Evolutionary conservation across 495 filamentous ascomycete genomes (phyloP).

Genomic region (Physcia stellaris): DNA sequence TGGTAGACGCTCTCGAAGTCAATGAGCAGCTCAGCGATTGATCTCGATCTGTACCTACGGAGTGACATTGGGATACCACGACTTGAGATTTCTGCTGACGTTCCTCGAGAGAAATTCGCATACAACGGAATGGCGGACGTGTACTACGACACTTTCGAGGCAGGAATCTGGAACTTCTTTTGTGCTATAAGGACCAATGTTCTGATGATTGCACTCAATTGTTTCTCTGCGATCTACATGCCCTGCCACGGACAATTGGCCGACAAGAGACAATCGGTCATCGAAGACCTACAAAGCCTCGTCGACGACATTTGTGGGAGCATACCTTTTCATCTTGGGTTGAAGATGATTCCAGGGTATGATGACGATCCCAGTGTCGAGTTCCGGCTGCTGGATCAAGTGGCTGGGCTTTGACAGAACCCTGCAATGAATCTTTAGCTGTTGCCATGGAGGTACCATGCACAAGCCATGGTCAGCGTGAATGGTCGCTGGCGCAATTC

Average conservation of each 20-base stretch:
- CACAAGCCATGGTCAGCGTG: no score
- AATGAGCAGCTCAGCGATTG: constrained; percentile 21
- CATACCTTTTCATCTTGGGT: constrained; percentile 29
- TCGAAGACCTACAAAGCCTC: constrained; percentile 17
- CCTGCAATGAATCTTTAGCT: constrained; percentile 5
- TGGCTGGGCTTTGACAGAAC: constrained; percentile 23
- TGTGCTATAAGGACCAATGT: constrained; percentile 42
- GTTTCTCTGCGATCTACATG: constrained; percentile 15
- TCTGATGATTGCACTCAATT: constrained; percentile 34
- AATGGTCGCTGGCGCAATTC: no score
- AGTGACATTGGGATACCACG: constrained; percentile 20
- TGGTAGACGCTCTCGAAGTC: constrained; percentile 18
- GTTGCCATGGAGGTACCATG: no score
- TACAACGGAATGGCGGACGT: constrained; percentile 44
- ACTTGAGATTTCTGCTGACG: constrained; percentile 14
- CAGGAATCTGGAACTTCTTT: constrained; percentile 49
- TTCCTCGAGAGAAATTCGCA: constrained; percentile 16
- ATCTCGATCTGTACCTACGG: constrained; percentile 17
- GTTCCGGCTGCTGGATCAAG: constrained; percentile 27
- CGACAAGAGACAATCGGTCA: constrained; percentile 8
- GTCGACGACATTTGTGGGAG: constrained; percentile 28
- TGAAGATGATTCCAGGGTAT: constrained; percentile 21
- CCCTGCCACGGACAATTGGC: not conserved
- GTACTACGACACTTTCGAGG: constrained; percentile 46
- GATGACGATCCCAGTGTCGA: constrained; percentile 21